Percentiles rank a stretch among this genome's conserved stretches.
These are phyloP conservation scores for Trebouxia sp. DNA, from an alignment of 139 green algal species.

Conservation along the genomic window DNA sequence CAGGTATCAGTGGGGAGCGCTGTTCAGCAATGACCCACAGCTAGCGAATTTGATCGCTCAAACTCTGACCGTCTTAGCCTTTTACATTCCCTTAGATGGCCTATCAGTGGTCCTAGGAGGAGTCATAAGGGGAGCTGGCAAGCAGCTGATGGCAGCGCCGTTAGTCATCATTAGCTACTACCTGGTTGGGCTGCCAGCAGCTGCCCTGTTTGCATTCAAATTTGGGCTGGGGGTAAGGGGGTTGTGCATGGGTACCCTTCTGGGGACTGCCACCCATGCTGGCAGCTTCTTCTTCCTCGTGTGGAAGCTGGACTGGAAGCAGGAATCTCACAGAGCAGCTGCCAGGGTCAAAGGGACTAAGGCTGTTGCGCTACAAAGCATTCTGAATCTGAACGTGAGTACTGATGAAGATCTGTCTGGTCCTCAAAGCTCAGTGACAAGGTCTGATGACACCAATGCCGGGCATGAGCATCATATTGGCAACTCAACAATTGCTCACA, in stretches of 20 bases:
- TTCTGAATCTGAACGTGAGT: background rate
- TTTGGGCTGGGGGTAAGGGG: conserved; percentile 13
- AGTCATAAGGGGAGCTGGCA: conserved; percentile 10
- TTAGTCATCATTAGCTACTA: conserved; percentile 18
- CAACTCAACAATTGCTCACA: too few relatives aligned
- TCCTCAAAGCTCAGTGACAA: background rate
- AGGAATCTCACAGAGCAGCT: conserved; percentile 17
- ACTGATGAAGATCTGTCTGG: background rate
- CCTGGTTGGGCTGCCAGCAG: background rate
- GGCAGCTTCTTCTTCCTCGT: conserved; percentile 15
- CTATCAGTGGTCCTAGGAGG: conserved; percentile 11
- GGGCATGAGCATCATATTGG: background rate
- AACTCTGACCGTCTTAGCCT: background rate
- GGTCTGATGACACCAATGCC: background rate
- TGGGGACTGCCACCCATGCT: conserved; percentile 16
- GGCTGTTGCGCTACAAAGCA: background rate
- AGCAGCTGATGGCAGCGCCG: background rate
- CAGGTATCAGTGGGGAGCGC: background rate
- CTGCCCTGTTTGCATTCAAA: background rate
- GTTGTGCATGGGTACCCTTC: background rate
- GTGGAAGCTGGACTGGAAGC: conserved; percentile 4
- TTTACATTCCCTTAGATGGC: conserved; percentile 27
- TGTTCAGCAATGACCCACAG: conserved; percentile 8
- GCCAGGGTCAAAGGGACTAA: background rate
- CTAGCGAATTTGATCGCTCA: background rate